Evolutionary conservation across 345 rosid genomes (phyloP).

Genomic region (Toxicodendron radicans): DNA sequence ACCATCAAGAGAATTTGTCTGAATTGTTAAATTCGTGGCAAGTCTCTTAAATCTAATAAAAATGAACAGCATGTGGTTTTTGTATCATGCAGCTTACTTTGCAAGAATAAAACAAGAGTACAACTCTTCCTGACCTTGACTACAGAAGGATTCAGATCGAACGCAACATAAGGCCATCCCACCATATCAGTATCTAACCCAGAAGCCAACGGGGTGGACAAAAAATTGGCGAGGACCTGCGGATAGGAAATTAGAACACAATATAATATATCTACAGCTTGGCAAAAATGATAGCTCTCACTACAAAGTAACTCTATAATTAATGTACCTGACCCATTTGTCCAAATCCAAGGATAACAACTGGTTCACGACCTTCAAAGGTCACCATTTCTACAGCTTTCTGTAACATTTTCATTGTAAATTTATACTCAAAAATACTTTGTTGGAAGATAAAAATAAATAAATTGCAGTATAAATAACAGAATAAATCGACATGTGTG

Average conservation of each 20-base stretch:
- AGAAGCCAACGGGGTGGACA: constrained; percentile 79
- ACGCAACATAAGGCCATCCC: constrained; percentile 86
- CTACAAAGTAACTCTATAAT: not conserved
- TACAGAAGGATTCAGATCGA: constrained; percentile 88
- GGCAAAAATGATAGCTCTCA: not conserved
- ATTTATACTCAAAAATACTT: constrained; percentile 10
- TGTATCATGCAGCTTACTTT: not conserved
- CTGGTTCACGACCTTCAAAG: constrained; percentile 74
- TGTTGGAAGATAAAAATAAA: not conserved
- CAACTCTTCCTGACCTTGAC: constrained; percentile 61
- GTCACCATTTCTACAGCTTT: constrained; percentile 51
- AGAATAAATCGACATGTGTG: too few relatives aligned
- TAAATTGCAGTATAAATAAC: not conserved
- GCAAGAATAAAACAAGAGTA: not conserved
- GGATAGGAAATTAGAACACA: constrained; percentile 16
- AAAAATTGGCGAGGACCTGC: constrained; percentile 92
- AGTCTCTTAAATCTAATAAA: too few relatives aligned
- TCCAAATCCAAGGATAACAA: constrained; percentile 89
- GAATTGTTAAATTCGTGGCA: not conserved
- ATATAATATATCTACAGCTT: not conserved
- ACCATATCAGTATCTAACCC: constrained; percentile 54
- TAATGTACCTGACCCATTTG: constrained; percentile 89
- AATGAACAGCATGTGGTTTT: too few relatives aligned
- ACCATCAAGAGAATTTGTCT: not conserved
- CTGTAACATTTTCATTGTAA: constrained; percentile 37